These are phyloP conservation scores for Beauveria caledonica DNA, from an alignment of 2,329 filamentous ascomycete genomes.

Conservation along the genomic window DNA sequence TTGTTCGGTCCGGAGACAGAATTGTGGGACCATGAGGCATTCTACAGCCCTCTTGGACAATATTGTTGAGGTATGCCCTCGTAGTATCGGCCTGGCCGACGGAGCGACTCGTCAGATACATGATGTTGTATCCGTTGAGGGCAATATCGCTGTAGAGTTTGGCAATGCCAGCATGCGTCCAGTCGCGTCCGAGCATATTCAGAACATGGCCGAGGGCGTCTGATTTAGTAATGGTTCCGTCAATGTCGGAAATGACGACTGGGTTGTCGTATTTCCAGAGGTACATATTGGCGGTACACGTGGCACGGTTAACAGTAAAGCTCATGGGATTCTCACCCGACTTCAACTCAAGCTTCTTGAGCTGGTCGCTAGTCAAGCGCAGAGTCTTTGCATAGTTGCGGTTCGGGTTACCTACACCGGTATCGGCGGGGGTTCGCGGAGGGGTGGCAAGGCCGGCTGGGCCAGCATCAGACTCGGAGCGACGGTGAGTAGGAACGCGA, in stretches of 20 bases:
- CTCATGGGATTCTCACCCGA: slow-evolving; percentile 87
- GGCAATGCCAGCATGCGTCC: slow-evolving; percentile 93
- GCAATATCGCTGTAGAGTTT: slow-evolving; percentile 96
- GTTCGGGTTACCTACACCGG: slow-evolving; percentile 61
- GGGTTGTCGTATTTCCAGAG: slow-evolving; percentile 87
- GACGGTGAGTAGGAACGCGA: slow-evolving; percentile 42
- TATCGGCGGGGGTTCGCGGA: slow-evolving; percentile 60
- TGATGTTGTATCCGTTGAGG: slow-evolving; percentile 95
- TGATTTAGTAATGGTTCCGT: slow-evolving; percentile 97
- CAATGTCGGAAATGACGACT: slow-evolving; percentile 96
- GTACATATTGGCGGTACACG: slow-evolving; percentile 87
- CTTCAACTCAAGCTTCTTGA: slow-evolving; percentile 76
- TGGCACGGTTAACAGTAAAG: slow-evolving; percentile 93
- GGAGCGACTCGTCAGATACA: slow-evolving; percentile 91
- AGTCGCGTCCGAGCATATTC: slow-evolving; percentile 94
- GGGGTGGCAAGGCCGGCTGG: slow-evolving; percentile 51
- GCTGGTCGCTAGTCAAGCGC: slow-evolving; percentile 86
- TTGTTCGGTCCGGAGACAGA: slow-evolving; percentile 87
- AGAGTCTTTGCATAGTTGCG: slow-evolving; percentile 95
- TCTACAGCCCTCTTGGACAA: slow-evolving; percentile 78
- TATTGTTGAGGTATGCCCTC: slow-evolving; percentile 78
- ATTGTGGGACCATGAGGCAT: slow-evolving; percentile 90
- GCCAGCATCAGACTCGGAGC: slow-evolving; percentile 59
- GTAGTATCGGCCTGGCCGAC: slow-evolving; percentile 92
- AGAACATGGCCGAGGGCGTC: slow-evolving; percentile 89